Evolutionary conservation across 805 yeast species (phyloP).

Genomic region (Candida sithepensis): DNA sequence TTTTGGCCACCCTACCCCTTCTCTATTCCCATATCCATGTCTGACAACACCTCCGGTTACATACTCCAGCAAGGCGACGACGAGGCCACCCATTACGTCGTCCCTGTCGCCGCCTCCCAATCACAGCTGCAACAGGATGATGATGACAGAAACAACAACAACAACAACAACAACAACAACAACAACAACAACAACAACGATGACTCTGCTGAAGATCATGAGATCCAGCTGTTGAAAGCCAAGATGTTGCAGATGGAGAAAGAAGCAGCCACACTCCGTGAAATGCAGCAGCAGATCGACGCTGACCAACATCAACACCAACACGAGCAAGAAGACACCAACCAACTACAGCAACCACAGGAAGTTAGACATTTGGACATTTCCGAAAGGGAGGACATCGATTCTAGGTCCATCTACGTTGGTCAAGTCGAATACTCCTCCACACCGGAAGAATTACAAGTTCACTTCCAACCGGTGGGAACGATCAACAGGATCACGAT

Average conservation of each 20-base stretch:
- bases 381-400: conserved; percentile 56
- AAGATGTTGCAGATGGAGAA: conserved; percentile 54
- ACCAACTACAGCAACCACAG: neutral
- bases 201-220: conserved; percentile 16
- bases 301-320: conserved; percentile 2
- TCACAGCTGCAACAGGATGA: neutral
- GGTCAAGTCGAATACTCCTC: conserved; percentile 82
- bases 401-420: conserved; percentile 72
- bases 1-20: too few species aligned
- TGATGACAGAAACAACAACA: neutral
- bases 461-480: conserved; percentile 68
- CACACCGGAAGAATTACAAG: conserved; percentile 75
- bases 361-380: conserved; percentile 17
- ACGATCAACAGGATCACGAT: conserved; percentile 78
- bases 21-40: too few species aligned
- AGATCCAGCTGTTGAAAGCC: conserved; percentile 36
- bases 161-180: neutral
- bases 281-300: conserved; percentile 42
- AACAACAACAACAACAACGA: neutral
- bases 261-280: conserved; percentile 60
- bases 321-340: neutral
- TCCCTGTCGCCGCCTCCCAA: too few species aligned
- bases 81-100: too few species aligned
- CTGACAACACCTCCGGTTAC: too few species aligned
- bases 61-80: too few species aligned